A percentile compares a stretch with the other conserved stretches of the same genome.
phyloP scores from a whole-genome alignment of 129 eudicot species.

The Tagetes erecta region DNA sequence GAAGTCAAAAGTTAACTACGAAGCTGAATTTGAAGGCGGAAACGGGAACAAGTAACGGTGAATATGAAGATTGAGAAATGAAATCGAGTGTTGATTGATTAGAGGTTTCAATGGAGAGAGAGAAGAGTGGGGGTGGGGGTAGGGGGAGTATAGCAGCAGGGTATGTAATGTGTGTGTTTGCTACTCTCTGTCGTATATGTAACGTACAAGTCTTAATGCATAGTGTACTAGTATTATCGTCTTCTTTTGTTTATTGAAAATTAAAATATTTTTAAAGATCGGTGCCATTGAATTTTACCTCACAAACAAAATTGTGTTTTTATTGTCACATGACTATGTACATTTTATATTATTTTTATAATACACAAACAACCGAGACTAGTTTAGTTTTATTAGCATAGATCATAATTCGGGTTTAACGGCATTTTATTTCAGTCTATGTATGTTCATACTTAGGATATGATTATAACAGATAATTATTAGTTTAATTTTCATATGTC shows the following conservation, averaged over 20 bases:
- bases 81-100: slow-evolving; percentile 31
- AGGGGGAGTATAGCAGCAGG: slow-evolving; percentile 28
- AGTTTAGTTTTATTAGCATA: too few relatives aligned
- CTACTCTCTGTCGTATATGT: slow-evolving; percentile 36
- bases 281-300: not conserved
- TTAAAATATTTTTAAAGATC: not conserved
- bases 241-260: not conserved
- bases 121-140: not conserved
- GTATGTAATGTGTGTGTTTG: slow-evolving; percentile 28
- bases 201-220: slow-evolving; percentile 17
- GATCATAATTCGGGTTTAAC: too few relatives aligned
- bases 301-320: too few relatives aligned
- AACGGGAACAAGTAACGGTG: slow-evolving; percentile 1
- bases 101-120: slow-evolving; percentile 45
- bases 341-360: too few relatives aligned
- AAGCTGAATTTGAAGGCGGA: slow-evolving; percentile 24
- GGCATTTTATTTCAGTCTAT: too few relatives aligned
- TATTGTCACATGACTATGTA: too few relatives aligned
- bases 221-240: slow-evolving; percentile 17
- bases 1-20: slow-evolving; percentile 10
- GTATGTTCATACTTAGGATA: too few relatives aligned
- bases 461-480: too few relatives aligned
- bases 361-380: too few relatives aligned
- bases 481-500: too few relatives aligned
- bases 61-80: slow-evolving; percentile 27